These are phyloP conservation scores for Globisporangium rhizosaccharum DNA, from an alignment of 352 stramenopile species.

Conservation along the genomic window DNA sequence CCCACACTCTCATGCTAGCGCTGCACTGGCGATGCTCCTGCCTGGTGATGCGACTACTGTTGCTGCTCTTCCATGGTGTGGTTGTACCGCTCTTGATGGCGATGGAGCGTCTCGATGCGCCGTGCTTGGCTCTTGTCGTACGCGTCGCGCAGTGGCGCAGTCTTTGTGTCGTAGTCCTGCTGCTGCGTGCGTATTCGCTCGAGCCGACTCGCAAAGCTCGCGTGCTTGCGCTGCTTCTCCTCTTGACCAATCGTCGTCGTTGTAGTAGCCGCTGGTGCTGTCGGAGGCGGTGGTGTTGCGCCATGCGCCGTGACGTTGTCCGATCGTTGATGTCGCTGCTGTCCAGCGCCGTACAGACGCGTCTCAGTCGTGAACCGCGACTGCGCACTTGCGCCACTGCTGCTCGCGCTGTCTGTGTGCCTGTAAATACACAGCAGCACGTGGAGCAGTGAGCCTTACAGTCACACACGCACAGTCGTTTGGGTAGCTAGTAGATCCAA, in stretches of 20 bases:
- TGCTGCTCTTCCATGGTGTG: slow-evolving; percentile 25
- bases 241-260: slow-evolving; percentile 28
- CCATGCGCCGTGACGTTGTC: background rate
- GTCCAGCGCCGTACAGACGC: slow-evolving; percentile 31
- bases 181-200: slow-evolving; percentile 36
- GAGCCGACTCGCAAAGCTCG: slow-evolving; percentile 28
- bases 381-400: background rate
- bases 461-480: background rate
- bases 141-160: slow-evolving; percentile 16
- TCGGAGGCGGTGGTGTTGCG: background rate
- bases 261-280: background rate
- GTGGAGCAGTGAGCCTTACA: background rate
- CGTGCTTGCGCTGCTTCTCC: slow-evolving; percentile 38
- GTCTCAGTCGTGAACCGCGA: slow-evolving; percentile 35
- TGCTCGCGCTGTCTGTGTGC: slow-evolving; percentile 2
- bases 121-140: slow-evolving; percentile 30
- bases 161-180: slow-evolving; percentile 27
- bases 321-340: slow-evolving; percentile 6
- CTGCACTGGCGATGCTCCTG: background rate
- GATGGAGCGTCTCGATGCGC: slow-evolving; percentile 30
- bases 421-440: background rate
- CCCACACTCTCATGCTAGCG: background rate
- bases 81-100: slow-evolving; percentile 35
- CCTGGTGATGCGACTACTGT: background rate
- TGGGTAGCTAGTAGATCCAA: background rate